Evolutionary conservation across 768 basidiomycete genomes (phyloP), one percentile per base, ranked within the genome.

Genomic region (Leccinellum rugosiceps): DNA sequence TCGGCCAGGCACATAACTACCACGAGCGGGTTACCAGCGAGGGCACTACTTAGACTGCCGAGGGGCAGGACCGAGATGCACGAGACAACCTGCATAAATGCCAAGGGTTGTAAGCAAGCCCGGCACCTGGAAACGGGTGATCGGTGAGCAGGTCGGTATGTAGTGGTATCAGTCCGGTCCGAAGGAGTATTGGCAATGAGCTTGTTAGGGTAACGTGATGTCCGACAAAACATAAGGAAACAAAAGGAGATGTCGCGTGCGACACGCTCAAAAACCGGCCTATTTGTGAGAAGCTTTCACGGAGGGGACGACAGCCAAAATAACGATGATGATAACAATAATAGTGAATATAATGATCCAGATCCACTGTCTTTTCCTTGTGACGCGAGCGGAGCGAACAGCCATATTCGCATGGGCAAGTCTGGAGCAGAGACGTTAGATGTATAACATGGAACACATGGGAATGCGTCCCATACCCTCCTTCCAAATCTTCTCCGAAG

Each of bases 351-450:
- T 68, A 58, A 84, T 69, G 80, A 95, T 95, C 76, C 95, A 98
- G 70, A 96, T 95, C 94, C 94, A 96, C 67, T 94, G 86, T 82
- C 96, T 98, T 75, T 88, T 92, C 58, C 96, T 86, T 21, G 95
- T 95, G 31, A 34, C 83, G 30, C 90, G 82, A 21, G 96, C 96
- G 34, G 89, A 92, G 35, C 74, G 77, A 52, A 98, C 89, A 6
- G 94, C 95, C 67, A 89, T 90, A 49, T 89, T 84, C 1, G 93
- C 91, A 70, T 95, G 90, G 61, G 81, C 77, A 53, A 92, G 74
- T 58, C 94, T 97, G 64, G 7, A 44, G 43, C 14, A 34, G 26
- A 48, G 13, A 45, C 0, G 38, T 25, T 58, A 31, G 38, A 41
- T 10, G n/a, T 14, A 51, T 11, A 15, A 17, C 32, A 15, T 21